These are phyloP conservation scores for Colletotrichum sp. DNA, from an alignment of 2,329 filamentous ascomycete species.

Conservation along the genomic window DNA sequence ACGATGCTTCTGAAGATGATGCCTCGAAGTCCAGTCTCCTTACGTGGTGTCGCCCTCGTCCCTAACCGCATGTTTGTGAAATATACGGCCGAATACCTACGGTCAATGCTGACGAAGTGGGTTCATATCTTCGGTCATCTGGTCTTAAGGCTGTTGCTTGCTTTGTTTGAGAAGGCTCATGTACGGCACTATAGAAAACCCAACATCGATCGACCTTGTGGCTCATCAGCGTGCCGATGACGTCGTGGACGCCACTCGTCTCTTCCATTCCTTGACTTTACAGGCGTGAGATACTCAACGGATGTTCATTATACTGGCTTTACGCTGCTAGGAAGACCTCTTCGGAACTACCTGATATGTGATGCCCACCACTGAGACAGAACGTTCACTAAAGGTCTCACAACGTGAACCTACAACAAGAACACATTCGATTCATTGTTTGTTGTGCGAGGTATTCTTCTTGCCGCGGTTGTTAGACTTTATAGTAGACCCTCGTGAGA, in stretches of 20 bases:
- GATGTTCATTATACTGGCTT: not conserved
- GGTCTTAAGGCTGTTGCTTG: not conserved
- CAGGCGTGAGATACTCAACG: not conserved
- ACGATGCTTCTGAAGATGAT: too few relatives aligned
- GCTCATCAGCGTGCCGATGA: not conserved
- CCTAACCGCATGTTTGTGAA: too few relatives aligned
- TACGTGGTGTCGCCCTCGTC: too few relatives aligned
- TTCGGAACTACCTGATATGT: not conserved
- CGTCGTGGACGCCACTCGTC: not conserved
- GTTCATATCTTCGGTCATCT: not conserved
- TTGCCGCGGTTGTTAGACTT: not conserved
- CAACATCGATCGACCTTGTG: not conserved
- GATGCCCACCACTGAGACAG: not conserved
- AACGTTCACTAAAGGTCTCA: not conserved
- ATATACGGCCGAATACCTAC: too few relatives aligned
- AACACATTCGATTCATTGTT: too few relatives aligned
- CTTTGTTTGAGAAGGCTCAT: not conserved
- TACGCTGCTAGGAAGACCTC: not conserved
- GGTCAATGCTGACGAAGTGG: too few relatives aligned
- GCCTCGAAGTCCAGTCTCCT: too few relatives aligned
- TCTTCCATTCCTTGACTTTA: not conserved
- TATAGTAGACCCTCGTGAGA: not conserved
- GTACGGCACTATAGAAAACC: accelerated
- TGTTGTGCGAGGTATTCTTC: too few relatives aligned
- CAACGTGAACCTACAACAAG: not conserved